Percentiles rank a stretch among this genome's conserved stretches.
Conservation (phyloP, 768 basidiomycete genomes). For the Lyophyllum semitale region DNA sequence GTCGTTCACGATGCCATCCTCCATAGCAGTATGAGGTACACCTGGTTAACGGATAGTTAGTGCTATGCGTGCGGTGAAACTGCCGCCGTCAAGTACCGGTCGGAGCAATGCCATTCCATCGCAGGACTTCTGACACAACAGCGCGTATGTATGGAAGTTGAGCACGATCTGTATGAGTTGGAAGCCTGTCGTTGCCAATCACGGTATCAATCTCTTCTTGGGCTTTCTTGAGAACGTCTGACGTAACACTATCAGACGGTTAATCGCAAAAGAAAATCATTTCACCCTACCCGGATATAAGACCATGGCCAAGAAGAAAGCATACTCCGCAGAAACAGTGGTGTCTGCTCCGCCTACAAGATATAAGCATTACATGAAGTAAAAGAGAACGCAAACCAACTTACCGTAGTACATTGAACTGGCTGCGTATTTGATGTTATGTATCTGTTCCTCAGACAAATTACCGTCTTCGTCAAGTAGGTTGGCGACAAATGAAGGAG, state of each 20-base stretch:
- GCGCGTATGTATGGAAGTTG: neutral
- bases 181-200: slow-evolving; percentile 23
- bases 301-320: neutral
- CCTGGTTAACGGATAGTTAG: no score
- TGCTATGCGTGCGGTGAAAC: no score
- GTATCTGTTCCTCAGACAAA: no score
- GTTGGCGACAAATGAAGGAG: no score
- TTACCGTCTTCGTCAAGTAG: no score
- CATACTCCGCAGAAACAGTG: neutral
- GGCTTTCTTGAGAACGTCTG: neutral
- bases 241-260: neutral
- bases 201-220: slow-evolving; percentile 11
- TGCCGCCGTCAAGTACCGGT: no score
- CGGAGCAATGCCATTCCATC: neutral
- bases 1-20: neutral
- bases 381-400: neutral
- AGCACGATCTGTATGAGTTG: neutral
- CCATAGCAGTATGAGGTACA: neutral
- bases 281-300: neutral
- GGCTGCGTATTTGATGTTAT: no score
- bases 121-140: neutral
- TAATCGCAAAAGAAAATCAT: neutral
- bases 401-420: neutral
- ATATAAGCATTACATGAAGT: neutral
- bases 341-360: neutral